Conservation (phyloP, 2,329 filamentous ascomycete species). For the Zymoseptoria passerinii region DNA sequence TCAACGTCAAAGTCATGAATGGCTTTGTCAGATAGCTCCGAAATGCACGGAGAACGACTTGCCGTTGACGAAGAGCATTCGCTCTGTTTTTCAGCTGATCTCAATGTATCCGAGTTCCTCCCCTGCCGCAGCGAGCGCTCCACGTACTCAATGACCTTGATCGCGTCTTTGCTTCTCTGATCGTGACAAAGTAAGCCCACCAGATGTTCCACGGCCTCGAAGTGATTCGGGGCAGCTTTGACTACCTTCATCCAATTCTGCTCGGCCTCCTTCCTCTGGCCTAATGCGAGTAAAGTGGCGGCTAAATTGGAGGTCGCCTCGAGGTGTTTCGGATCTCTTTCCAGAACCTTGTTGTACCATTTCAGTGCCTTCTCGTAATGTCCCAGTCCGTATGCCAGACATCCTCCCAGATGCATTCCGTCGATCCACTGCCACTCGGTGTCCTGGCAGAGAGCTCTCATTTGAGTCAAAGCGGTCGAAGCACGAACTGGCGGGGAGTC, state of each 20-base stretch:
- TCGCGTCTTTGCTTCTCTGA: constrained; percentile 73
- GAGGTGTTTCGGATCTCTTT: constrained; percentile 60
- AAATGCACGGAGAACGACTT: constrained; percentile 46
- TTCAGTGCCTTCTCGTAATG: constrained; percentile 69
- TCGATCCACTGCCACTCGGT: constrained; percentile 85
- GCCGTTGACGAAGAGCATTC: constrained; percentile 49
- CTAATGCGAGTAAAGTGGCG: constrained; percentile 76
- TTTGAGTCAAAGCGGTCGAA: constrained; percentile 58
- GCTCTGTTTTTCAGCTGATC: constrained; percentile 47
- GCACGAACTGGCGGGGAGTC: constrained; percentile 45
- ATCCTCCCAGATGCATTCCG: constrained; percentile 84
- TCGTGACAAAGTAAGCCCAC: constrained; percentile 77
- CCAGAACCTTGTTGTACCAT: constrained; percentile 63
- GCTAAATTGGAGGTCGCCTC: constrained; percentile 92
- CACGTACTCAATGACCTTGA: constrained; percentile 78
- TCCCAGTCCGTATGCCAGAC: constrained; percentile 81
- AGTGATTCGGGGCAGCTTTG: constrained; percentile 72
- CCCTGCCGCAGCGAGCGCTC: constrained; percentile 59
- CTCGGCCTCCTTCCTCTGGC: constrained; percentile 75
- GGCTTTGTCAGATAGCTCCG: constrained; percentile 49
- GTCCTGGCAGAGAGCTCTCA: constrained; percentile 68
- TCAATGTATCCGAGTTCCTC: constrained; percentile 41
- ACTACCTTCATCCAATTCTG: constrained; percentile 80
- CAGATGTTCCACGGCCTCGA: constrained; percentile 91
- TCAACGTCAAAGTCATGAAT: constrained; percentile 50